phyloP scores from a whole-genome alignment of 2,329 filamentous ascomycete species.

The Talaromyces sp. region DNA sequence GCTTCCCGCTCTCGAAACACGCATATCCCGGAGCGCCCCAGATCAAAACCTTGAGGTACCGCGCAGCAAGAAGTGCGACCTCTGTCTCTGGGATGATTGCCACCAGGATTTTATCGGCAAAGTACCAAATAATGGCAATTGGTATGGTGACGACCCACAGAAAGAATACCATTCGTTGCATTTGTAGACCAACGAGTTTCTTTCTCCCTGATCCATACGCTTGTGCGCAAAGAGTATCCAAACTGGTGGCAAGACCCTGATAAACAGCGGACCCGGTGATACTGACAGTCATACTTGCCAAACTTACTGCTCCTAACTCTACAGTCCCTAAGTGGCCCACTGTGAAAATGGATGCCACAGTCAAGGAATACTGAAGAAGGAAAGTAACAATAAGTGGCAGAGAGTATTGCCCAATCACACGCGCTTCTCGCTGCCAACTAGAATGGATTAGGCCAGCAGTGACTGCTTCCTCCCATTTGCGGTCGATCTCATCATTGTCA shows the following conservation, averaged over 20 bases:
- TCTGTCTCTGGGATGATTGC: constrained; percentile 67
- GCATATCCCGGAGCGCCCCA: constrained; percentile 72
- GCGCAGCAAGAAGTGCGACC: constrained; percentile 67
- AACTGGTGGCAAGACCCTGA: constrained; percentile 80
- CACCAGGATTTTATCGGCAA: constrained; percentile 63
- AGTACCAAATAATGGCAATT: constrained; percentile 68
- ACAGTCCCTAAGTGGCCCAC: constrained; percentile 72
- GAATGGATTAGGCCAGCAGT: constrained; percentile 76
- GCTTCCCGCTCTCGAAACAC: constrained; percentile 74
- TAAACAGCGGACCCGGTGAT: constrained; percentile 75
- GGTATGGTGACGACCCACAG: constrained; percentile 69
- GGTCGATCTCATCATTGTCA: constrained; percentile 58
- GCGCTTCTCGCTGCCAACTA: constrained; percentile 85
- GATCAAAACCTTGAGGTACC: constrained; percentile 69
- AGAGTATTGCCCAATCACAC: constrained; percentile 72
- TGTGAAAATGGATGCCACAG: constrained; percentile 75
- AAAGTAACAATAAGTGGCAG: constrained; percentile 71
- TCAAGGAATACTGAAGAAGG: constrained; percentile 76
- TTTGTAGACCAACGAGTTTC: constrained; percentile 79
- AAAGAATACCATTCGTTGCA: constrained; percentile 78
- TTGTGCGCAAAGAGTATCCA: constrained; percentile 91
- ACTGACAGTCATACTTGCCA: constrained; percentile 74
- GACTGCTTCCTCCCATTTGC: constrained; percentile 83
- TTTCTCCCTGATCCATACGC: constrained; percentile 90
- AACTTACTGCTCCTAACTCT: constrained; percentile 63